Conservation (phyloP, 345 rosid genomes). For the Sonneratia alba region DNA sequence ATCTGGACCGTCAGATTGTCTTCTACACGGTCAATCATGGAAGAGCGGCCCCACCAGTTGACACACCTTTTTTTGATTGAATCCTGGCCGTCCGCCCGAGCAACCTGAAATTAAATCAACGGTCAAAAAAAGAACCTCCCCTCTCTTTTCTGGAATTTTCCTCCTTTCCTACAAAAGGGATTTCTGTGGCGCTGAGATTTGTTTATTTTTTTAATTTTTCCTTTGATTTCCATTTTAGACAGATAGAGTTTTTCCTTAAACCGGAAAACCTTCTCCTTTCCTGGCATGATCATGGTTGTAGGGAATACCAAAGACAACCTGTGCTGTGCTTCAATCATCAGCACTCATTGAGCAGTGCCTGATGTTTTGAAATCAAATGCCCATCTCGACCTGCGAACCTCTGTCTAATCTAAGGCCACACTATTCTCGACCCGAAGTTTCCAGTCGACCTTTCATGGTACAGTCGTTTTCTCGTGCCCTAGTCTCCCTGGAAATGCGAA, state of each 20-base stretch:
- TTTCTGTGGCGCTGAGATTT: no score
- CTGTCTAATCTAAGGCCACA: no score
- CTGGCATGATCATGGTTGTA: not conserved
- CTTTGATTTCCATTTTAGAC: no score
- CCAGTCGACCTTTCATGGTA: no score
- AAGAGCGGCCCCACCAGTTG: not conserved
- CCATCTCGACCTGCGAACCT: no score
- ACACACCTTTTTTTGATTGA: not conserved
- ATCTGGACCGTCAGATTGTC: not conserved
- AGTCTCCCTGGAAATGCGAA: not conserved
- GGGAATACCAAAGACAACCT: conserved; percentile 3
- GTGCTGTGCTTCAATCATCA: not conserved
- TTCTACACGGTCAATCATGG: not conserved
- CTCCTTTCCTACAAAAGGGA: no score
- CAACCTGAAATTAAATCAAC: not conserved
- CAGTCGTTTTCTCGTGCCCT: no score
- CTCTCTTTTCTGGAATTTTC: no score
- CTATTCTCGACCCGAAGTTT: no score
- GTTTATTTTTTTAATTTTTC: no score
- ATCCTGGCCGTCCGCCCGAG: not conserved
- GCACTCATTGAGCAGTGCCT: not conserved
- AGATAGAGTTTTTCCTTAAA: no score
- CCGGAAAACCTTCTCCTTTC: not conserved
- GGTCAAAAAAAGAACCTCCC: not conserved
- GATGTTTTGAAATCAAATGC: not conserved